phyloP scores from a whole-genome alignment of 2,329 filamentous ascomycete species.

The Canariomyces notabilis region DNA sequence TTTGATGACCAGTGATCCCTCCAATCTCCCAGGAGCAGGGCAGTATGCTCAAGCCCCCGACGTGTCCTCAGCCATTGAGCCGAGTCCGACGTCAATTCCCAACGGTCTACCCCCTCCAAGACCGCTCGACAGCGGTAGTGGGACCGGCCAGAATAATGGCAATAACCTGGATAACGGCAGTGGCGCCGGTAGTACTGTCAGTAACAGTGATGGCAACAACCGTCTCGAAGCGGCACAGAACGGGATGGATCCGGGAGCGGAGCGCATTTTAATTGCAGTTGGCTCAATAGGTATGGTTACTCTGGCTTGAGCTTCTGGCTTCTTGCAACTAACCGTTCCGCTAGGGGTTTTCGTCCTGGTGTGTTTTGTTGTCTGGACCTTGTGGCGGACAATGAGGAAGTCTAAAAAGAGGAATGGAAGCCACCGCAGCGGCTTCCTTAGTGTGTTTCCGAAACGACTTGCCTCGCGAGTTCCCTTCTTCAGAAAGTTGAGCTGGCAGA shows the following conservation, averaged over 20 bases:
- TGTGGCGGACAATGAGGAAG: slow-evolving; percentile 37
- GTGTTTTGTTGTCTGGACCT: slow-evolving; percentile 41
- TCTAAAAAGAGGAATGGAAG: slow-evolving; percentile 25
- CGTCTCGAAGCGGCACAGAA: slow-evolving; percentile 9
- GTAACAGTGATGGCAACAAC: slow-evolving; percentile 7
- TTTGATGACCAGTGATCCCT: slow-evolving; percentile 3
- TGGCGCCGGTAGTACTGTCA: slow-evolving; percentile 1
- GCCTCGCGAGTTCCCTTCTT: slow-evolving; percentile 35
- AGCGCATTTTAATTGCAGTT: slow-evolving; percentile 31
- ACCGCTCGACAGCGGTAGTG: background rate
- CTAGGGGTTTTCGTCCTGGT: slow-evolving; percentile 42
- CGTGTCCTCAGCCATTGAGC: background rate
- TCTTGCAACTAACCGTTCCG: slow-evolving; percentile 2
- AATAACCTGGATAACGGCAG: background rate
- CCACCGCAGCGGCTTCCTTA: slow-evolving; percentile 17
- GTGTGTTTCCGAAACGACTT: slow-evolving; percentile 20
- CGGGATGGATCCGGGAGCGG: slow-evolving; percentile 24
- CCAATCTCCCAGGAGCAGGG: background rate
- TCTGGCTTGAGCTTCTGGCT: background rate
- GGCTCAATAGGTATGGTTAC: slow-evolving; percentile 32
- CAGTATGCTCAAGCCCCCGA: background rate
- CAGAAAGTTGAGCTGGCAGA: slow-evolving; percentile 27
- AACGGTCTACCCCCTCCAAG: slow-evolving; percentile 12
- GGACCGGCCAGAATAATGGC: slow-evolving; percentile 5
- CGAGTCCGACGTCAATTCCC: slow-evolving; percentile 1